Conservation (phyloP, 2,329 filamentous ascomycete species). For the Pseudopyricularia javanii region DNA sequence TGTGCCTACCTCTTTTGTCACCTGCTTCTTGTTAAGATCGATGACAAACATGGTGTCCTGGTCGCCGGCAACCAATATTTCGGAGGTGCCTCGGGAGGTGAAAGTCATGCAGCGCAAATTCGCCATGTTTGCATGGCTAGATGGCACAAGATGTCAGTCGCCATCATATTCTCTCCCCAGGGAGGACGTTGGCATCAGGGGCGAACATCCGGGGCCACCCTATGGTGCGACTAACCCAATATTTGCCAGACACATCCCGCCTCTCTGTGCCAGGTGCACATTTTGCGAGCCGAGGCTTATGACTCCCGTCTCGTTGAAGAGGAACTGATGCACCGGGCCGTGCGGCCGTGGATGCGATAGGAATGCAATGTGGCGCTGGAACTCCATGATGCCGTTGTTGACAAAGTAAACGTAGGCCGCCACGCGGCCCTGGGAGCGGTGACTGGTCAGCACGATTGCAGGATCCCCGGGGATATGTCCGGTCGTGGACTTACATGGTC, state of each 20-base stretch:
- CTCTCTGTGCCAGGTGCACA: conserved; percentile 66
- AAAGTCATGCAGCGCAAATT: conserved; percentile 94
- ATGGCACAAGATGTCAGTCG: conserved; percentile 6
- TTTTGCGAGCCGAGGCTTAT: conserved; percentile 73
- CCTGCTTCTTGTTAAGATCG: conserved; percentile 56
- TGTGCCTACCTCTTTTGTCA: conserved; percentile 40
- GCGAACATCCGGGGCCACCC: too few relatives aligned
- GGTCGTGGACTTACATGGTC: conserved; percentile 51
- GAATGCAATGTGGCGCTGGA: conserved; percentile 85
- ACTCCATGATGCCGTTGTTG: conserved; percentile 46
- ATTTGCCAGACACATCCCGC: background rate
- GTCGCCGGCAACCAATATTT: conserved; percentile 77
- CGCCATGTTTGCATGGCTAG: conserved; percentile 61
- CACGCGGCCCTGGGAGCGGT: conserved; percentile 60
- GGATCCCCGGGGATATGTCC: background rate
- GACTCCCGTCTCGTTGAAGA: conserved; percentile 85
- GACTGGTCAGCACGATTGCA: background rate
- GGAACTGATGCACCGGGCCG: conserved; percentile 72
- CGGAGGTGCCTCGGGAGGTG: conserved; percentile 69
- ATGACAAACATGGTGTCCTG: conserved; percentile 77
- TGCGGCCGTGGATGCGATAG: conserved; percentile 63
- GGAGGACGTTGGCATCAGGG: too few relatives aligned
- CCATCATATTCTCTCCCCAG: background rate
- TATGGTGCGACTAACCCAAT: too few relatives aligned
- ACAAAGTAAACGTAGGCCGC: conserved; percentile 58